Percentiles rank a stretch among this genome's conserved stretches.
Evolutionary conservation across 352 stramenopile genomes (phyloP).

Genomic region (Pythium dissotocum): DNA sequence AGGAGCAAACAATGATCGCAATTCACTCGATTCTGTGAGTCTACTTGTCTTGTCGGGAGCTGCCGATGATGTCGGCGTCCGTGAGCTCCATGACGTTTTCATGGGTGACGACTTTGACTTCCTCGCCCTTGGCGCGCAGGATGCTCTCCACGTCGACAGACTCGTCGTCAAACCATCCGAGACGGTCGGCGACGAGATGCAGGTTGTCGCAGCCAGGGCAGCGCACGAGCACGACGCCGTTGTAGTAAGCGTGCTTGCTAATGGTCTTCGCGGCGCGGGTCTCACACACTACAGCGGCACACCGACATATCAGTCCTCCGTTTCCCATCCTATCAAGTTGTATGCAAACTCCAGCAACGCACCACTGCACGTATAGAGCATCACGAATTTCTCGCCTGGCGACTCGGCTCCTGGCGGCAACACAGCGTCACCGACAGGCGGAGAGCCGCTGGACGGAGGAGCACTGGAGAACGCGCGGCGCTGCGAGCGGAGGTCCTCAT

Average conservation of each 20-base stretch:
- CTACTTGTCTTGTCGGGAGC: constrained; percentile 22
- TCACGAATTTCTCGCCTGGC: constrained; percentile 94
- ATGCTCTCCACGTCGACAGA: constrained; percentile 88
- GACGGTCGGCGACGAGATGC: constrained; percentile 96
- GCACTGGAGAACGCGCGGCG: constrained; percentile 18
- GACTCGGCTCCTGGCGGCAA: constrained; percentile 67
- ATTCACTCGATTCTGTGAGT: background rate
- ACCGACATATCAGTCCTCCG: background rate
- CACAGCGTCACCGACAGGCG: constrained; percentile 11
- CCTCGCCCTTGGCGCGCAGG: constrained; percentile 71
- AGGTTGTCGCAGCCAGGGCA: constrained; percentile 98
- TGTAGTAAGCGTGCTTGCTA: constrained; percentile 95
- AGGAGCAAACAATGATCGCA: background rate
- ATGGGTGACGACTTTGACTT: constrained; percentile 67
- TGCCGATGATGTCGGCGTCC: constrained; percentile 66
- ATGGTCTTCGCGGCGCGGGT: constrained; percentile 98
- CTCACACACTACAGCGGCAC: constrained; percentile 86
- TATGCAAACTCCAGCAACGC: background rate
- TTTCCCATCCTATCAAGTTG: background rate
- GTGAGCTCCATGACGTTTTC: constrained; percentile 86
- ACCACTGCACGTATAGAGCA: constrained; percentile 97
- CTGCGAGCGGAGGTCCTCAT: background rate
- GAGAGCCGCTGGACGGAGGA: constrained; percentile 10
- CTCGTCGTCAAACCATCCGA: constrained; percentile 93
- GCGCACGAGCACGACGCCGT: constrained; percentile 97